These are phyloP conservation scores for Geotrichum carabidarum DNA, from an alignment of 1,139 yeast genomes.

Conservation along the genomic window DNA sequence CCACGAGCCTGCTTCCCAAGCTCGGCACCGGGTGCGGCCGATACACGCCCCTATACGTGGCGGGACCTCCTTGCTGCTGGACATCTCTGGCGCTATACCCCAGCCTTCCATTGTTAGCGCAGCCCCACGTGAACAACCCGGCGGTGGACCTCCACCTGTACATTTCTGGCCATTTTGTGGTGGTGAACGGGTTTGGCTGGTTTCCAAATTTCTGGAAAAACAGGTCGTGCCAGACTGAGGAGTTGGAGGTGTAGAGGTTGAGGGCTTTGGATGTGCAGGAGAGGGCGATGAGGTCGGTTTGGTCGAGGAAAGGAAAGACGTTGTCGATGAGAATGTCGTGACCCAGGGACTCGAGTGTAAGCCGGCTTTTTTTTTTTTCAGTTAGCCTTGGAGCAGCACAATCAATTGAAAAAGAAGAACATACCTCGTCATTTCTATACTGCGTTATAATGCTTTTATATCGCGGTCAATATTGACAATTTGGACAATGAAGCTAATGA, in stretches of 20 bases:
- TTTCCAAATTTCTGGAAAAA: constrained; percentile 29
- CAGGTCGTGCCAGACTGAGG: constrained; percentile 34
- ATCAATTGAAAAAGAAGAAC: too few species aligned
- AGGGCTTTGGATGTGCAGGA: constrained; percentile 24
- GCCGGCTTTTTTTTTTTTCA: background rate
- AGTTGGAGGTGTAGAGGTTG: constrained; percentile 23
- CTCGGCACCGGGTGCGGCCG: constrained; percentile 28
- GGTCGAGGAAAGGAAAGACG: constrained; percentile 29
- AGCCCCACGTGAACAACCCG: constrained; percentile 64
- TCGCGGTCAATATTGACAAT: too few species aligned
- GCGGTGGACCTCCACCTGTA: constrained; percentile 44
- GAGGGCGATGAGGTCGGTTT: constrained; percentile 27
- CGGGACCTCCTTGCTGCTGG: constrained; percentile 12
- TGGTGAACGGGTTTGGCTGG: constrained; percentile 28
- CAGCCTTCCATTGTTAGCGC: constrained; percentile 49
- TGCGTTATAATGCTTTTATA: too few species aligned
- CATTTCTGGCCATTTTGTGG: constrained; percentile 47
- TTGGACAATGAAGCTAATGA: too few species aligned
- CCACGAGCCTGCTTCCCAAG: constrained; percentile 38
- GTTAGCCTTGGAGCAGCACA: background rate
- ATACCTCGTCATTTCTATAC: background rate
- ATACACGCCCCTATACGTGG: constrained; percentile 13
- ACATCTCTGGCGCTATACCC: constrained; percentile 43
- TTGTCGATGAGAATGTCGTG: constrained; percentile 31
- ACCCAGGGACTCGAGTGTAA: constrained; percentile 23